Base-by-base conservation (phyloP, 2,329 filamentous ascomycete species). In the Mycosphaerella sp. region DNA sequence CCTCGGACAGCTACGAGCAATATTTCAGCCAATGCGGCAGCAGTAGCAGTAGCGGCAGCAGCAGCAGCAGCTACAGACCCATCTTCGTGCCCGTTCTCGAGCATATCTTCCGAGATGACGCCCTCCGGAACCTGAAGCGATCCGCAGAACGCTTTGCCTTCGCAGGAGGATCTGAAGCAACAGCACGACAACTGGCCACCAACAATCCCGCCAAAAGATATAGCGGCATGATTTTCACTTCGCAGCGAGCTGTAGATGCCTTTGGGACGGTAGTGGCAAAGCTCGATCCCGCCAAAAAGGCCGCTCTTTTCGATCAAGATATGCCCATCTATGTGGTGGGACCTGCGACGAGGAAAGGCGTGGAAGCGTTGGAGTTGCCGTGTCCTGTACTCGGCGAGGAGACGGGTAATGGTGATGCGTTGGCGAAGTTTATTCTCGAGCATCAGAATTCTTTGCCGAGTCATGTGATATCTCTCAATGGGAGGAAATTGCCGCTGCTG, bases 191-290 rank as follows among this genome's bases (percentile, higher is more conserved):
- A n/a, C 62, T 59, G 54, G 66, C 66, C 6, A 67, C 64, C 12
- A 57, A 66, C 56, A 67, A 68, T 51, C 65, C 64, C 6, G 65
- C 64, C 11, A 69, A 70, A 51, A 66, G 72, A 11, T 92, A 88
- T 65, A 86, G 87, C 4, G 88, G 86, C n/a, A 73, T 92, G 54
- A 84, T 93, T 47, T 92, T 93, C 66, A 93, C 88, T 1, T 91
- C 86, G 6, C 89, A 93, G 68, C 80, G 88, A 46, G 87, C 89
- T 1, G 88, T 93, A 2, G 89, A 93, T 67, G 87, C 85, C 0
- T 89, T 93, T 64, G 73, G 80, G 3, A 74, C 78, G 44, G 72
- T 89, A 7, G 77, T 89, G 0, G 72, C 78, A 11, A 78, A 81
- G 32, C 74, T 80, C 23, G 60, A 64, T 44, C 61, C 64, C 5